These are phyloP conservation scores for Nitzschia putrida DNA, from an alignment of 108 stramenopile genomes.

Conservation along the genomic window DNA sequence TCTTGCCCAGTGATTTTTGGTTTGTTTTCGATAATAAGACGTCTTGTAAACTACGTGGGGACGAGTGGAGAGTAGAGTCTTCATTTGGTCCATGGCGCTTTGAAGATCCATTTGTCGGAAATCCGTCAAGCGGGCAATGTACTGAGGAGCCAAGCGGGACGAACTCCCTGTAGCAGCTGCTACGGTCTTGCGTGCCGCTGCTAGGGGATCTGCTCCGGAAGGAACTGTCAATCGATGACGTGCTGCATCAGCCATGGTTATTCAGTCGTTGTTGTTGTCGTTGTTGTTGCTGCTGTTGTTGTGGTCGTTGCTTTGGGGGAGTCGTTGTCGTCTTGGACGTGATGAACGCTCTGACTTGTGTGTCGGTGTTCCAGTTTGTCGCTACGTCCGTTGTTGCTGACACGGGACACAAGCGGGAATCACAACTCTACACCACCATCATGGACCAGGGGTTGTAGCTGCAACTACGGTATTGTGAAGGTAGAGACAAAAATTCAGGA, in stretches of 20 bases:
- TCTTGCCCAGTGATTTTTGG: conserved; percentile 98
- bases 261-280: background rate
- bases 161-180: conserved; percentile 21
- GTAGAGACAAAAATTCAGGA: too few species aligned
- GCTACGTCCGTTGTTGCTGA: too few species aligned
- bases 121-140: conserved; percentile 63
- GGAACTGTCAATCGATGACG: conserved; percentile 44
- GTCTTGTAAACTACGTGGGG: conserved; percentile 89
- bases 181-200: conserved; percentile 31
- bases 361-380: too few species aligned
- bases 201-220: conserved; percentile 42
- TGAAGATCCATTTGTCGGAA: conserved; percentile 87
- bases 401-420: too few species aligned
- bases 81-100: conserved; percentile 88
- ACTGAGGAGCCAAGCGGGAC: conserved; percentile 40
- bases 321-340: too few species aligned
- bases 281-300: too few species aligned
- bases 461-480: too few species aligned
- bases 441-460: too few species aligned
- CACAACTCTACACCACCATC: too few species aligned
- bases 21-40: conserved; percentile 88
- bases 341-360: too few species aligned
- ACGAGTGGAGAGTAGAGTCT: conserved; percentile 63
- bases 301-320: too few species aligned
- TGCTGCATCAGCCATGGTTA: conserved; percentile 25